These are phyloP conservation scores for Taiozyma onychis DNA, from an alignment of 1,139 yeast species.

Conservation along the genomic window DNA sequence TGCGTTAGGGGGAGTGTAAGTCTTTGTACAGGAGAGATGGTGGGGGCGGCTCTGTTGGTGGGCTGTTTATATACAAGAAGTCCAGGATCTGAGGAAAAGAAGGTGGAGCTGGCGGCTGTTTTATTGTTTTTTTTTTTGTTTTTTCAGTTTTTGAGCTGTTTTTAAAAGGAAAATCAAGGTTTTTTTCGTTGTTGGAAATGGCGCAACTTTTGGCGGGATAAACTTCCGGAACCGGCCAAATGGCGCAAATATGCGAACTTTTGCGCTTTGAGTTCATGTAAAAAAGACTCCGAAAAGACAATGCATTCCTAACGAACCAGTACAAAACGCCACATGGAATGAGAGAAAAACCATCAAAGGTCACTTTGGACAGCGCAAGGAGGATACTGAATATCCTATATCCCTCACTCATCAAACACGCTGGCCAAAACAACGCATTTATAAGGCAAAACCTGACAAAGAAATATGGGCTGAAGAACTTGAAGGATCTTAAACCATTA, in stretches of 20 bases:
- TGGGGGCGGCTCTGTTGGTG: background rate
- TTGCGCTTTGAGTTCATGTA: background rate
- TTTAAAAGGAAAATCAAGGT: background rate
- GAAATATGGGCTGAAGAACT: background rate
- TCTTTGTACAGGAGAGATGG: background rate
- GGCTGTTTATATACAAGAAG: background rate
- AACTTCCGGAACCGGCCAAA: too few relatives aligned
- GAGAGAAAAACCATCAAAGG: background rate
- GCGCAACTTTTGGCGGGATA: background rate
- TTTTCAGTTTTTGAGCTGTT: background rate
- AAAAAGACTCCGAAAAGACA: background rate
- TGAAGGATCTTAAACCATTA: background rate
- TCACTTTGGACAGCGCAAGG: background rate
- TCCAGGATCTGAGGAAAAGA: background rate
- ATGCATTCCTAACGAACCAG: background rate
- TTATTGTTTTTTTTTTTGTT: too few relatives aligned
- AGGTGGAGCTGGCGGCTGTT: background rate
- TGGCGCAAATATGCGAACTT: background rate
- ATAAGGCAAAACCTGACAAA: background rate
- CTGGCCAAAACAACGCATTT: background rate
- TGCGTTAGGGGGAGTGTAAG: background rate
- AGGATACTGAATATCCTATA: background rate
- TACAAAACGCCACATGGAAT: background rate
- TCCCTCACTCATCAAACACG: background rate
- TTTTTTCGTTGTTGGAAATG: background rate